phyloP scores from a whole-genome alignment of 495 filamentous ascomycete species.

The Penicillium samsonianum region DNA sequence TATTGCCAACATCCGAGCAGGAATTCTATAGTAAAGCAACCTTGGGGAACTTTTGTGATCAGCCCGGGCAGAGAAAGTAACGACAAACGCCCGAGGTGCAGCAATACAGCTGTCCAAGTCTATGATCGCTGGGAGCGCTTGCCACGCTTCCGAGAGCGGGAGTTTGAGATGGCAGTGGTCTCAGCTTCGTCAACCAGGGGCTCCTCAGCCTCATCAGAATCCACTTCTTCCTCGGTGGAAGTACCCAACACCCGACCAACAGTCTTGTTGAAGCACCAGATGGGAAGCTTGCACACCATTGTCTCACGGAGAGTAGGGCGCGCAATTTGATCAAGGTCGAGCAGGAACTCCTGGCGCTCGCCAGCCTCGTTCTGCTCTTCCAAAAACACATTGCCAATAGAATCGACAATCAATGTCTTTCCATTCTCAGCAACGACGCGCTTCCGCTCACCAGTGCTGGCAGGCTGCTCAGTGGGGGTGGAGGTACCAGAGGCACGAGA shows the following conservation, averaged over 20 bases:
- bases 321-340: slow-evolving; percentile 72
- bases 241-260: slow-evolving; percentile 54
- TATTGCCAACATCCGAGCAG: not conserved
- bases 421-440: slow-evolving; percentile 89
- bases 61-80: not conserved
- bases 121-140: slow-evolving; percentile 42
- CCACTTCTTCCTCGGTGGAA: slow-evolving; percentile 32
- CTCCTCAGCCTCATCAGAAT: slow-evolving; percentile 32
- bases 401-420: slow-evolving; percentile 91
- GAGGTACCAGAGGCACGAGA: slow-evolving; percentile 47
- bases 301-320: slow-evolving; percentile 69
- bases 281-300: slow-evolving; percentile 65
- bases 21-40: slow-evolving; percentile 8
- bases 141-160: slow-evolving; percentile 28
- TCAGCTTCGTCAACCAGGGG: slow-evolving; percentile 35
- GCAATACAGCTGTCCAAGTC: not conserved
- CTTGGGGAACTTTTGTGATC: slow-evolving; percentile 3
- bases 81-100: not conserved
- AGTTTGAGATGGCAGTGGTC: slow-evolving; percentile 32
- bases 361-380: slow-evolving; percentile 89
- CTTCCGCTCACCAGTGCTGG: slow-evolving; percentile 70
- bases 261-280: slow-evolving; percentile 62
- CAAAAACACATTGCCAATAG: slow-evolving; percentile 84
- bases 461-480: slow-evolving; percentile 48
- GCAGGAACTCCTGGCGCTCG: slow-evolving; percentile 73